Evolutionary conservation across 257 asterid genomes (phyloP), one percentile per base, ranked within the genome.

Genomic region (Solanum ossicruentum): DNA sequence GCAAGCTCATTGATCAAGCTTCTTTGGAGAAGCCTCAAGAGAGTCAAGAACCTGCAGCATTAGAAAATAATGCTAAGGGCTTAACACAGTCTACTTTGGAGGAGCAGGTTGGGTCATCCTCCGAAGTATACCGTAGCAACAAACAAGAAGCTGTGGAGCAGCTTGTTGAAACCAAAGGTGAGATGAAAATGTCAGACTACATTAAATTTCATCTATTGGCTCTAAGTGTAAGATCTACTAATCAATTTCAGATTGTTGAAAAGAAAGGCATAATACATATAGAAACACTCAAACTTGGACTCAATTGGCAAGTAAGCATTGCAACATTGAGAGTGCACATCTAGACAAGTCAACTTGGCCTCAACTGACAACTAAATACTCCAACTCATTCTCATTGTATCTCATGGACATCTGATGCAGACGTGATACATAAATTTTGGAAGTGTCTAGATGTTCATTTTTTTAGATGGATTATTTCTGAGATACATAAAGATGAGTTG

Each of bases 21-120:
- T 54, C 84, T 52, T 70, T 78, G 81, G 93, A 91, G 75, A 90
- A 88, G 85, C 89, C 89, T 87, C 89, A 72, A 79, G 85, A 85
- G 84, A 87, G 51, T 83, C 86, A 86, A 65, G 83, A 79, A 83
- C 89, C 85, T 69, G 90, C 87, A 26, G 83, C 88, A 82, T 55
- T 85, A 84, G 90, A 84, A 73, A 82, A 89, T 84, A 86, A 77
- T 81, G 80, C 82, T 70, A 85, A 87, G 81, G 88, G 89, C 87
- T 72, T 90, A 67, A 55, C 65, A 51, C 85, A 67, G 15, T 82
- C 85, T 80, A 58, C 86, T 84, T 71, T 86, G 63, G 89, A 87
- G 75, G 87, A 85, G 85, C 85, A 82, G 8, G 84, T 90, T 83
- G 45, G 72, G 80, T 70, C 82, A 49, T 87, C 89, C 81, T 82